phyloP scores from a whole-genome alignment of 345 rosid genomes.

The Salix purpurea region DNA sequence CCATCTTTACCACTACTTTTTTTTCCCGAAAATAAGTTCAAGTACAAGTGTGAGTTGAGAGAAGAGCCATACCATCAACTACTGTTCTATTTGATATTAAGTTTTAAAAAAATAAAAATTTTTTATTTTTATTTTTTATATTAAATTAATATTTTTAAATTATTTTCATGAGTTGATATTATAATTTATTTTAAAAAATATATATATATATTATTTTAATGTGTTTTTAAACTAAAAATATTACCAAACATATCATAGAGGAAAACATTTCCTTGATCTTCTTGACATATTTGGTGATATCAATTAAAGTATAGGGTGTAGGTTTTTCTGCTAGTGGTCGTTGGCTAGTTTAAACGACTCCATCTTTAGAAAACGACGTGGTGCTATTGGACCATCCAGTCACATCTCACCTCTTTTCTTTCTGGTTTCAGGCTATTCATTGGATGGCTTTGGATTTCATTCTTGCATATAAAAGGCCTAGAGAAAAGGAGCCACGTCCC shows the following conservation, averaged over 20 bases:
- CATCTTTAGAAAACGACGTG: neutral
- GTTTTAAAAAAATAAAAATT: too few relatives aligned
- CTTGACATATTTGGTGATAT: neutral
- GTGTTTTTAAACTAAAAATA: too few relatives aligned
- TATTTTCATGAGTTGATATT: too few relatives aligned
- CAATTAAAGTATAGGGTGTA: neutral
- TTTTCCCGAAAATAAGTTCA: neutral
- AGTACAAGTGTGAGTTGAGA: neutral
- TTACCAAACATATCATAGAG: too few relatives aligned
- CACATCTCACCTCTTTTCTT: constrained; percentile 2
- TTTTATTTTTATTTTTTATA: too few relatives aligned
- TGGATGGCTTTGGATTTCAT: neutral
- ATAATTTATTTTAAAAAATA: too few relatives aligned
- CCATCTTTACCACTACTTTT: constrained; percentile 6
- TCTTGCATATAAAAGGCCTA: neutral
- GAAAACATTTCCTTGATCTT: neutral
- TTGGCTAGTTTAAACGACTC: neutral
- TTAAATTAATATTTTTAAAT: too few relatives aligned
- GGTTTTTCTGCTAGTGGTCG: neutral
- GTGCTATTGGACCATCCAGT: neutral
- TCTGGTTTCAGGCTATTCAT: neutral
- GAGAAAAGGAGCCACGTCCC: neutral
- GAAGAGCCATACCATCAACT: too few relatives aligned
- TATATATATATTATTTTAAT: too few relatives aligned
- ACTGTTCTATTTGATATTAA: too few relatives aligned